Percentiles rank a stretch among this genome's conserved stretches.
These are phyloP conservation scores for Aspergillus latus DNA, from an alignment of 2,329 filamentous ascomycete genomes.

Conservation along the genomic window DNA sequence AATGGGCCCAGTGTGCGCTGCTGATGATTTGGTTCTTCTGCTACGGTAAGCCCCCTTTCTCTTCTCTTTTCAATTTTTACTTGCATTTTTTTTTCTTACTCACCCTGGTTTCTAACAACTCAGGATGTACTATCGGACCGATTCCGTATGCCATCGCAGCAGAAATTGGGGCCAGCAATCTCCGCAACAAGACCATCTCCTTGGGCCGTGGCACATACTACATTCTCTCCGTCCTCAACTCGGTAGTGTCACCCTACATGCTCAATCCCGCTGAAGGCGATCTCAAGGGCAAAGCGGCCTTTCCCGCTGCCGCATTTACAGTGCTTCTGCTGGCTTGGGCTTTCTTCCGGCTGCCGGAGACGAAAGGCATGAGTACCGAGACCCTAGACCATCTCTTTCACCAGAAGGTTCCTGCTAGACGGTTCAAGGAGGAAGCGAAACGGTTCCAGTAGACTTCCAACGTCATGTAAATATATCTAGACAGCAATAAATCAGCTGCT, in stretches of 20 bases:
- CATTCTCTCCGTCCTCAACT: slow-evolving; percentile 21
- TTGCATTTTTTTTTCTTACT: slow-evolving; percentile 9
- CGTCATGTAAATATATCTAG: neutral
- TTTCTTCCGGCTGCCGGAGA: slow-evolving; percentile 35
- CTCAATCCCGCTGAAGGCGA: slow-evolving; percentile 35
- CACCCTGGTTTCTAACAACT: slow-evolving; percentile 43
- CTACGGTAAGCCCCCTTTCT: slow-evolving; percentile 32
- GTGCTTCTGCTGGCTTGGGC: slow-evolving; percentile 1
- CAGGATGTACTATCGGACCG: slow-evolving; percentile 47
- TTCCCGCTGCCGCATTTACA: slow-evolving; percentile 11
- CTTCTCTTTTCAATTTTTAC: slow-evolving; percentile 5
- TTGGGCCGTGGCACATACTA: neutral
- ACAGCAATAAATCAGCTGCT: no score
- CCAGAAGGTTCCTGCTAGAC: slow-evolving; percentile 23
- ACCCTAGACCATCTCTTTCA: slow-evolving; percentile 35
- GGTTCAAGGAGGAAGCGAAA: slow-evolving; percentile 17
- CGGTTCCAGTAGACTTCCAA: neutral
- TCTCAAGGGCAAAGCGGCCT: slow-evolving; percentile 34
- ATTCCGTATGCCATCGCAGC: slow-evolving; percentile 48
- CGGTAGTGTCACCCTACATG: slow-evolving; percentile 35
- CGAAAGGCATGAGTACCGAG: slow-evolving; percentile 30
- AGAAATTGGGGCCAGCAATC: slow-evolving; percentile 18
- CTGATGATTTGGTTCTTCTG: slow-evolving; percentile 35
- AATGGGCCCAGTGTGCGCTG: slow-evolving; percentile 44
- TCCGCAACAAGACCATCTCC: slow-evolving; percentile 6